Conservation (phyloP, 768 basidiomycete species). For the Kwoniella europaea region DNA sequence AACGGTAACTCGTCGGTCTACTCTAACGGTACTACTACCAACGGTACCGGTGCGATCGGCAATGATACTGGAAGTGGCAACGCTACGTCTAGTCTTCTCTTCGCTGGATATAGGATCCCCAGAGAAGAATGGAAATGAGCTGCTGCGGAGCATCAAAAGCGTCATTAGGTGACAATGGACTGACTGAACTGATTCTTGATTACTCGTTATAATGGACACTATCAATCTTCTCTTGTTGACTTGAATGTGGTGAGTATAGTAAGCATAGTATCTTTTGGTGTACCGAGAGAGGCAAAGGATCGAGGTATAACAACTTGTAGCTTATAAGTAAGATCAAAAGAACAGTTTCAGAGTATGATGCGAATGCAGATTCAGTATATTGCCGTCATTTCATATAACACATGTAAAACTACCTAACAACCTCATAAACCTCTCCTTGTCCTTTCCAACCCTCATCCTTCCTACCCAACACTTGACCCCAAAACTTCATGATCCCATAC, state of each 20-base stretch:
- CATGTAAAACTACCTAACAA: constrained; percentile 34
- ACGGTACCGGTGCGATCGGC: constrained; percentile 2
- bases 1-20: constrained; percentile 30
- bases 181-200: neutral
- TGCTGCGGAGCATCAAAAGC: neutral
- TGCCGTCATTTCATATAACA: neutral
- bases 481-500: constrained; percentile 55
- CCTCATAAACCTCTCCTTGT: constrained; percentile 55
- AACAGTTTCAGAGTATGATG: too few relatives aligned
- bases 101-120: constrained; percentile 34
- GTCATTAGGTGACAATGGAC: constrained; percentile 1
- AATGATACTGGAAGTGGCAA: constrained; percentile 15
- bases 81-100: constrained; percentile 22
- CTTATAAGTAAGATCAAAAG: too few relatives aligned
- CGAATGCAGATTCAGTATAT: neutral
- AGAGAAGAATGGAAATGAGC: constrained; percentile 5
- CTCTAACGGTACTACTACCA: constrained; percentile 22
- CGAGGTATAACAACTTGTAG: too few relatives aligned
- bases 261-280: too few relatives aligned
- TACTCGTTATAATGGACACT: constrained; percentile 7
- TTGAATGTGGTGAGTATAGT: too few relatives aligned
- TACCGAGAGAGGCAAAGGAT: too few relatives aligned
- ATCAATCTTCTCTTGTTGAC: neutral
- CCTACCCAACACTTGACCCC: constrained; percentile 49
- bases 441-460: constrained; percentile 48